A percentile compares a stretch with the other conserved stretches of the same genome.
phyloP scores from a whole-genome alignment of 257 asterid genomes.

The Rhazya stricta region DNA sequence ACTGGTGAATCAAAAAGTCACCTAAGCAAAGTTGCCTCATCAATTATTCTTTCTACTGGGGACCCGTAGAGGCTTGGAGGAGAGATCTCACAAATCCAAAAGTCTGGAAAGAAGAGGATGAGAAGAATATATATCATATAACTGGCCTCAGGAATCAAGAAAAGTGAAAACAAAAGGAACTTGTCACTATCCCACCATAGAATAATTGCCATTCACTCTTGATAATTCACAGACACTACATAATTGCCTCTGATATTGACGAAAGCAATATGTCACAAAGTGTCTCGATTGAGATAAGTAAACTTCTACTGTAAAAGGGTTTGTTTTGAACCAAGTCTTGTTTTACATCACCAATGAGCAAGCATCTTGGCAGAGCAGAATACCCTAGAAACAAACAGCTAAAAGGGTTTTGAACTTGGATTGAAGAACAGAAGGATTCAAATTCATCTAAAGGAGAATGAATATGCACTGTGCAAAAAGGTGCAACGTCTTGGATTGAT shows the following conservation, averaged over 20 bases:
- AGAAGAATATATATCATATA: slow-evolving; percentile 27
- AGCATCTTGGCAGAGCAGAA: not conserved
- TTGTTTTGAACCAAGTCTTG: not conserved
- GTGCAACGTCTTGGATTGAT: not conserved
- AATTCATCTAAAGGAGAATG: not conserved
- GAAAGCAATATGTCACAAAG: slow-evolving; percentile 35
- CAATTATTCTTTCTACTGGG: slow-evolving; percentile 51
- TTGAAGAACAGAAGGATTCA: not conserved
- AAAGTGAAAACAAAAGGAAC: slow-evolving; percentile 50
- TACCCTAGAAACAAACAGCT: not conserved
- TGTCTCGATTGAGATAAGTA: not conserved
- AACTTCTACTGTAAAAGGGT: not conserved
- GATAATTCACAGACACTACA: slow-evolving; percentile 13
- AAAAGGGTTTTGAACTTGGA: not conserved
- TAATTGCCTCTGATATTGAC: slow-evolving; percentile 28
- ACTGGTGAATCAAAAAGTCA: slow-evolving; percentile 48
- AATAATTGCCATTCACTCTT: slow-evolving; percentile 33
- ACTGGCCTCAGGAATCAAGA: slow-evolving; percentile 56
- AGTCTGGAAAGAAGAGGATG: slow-evolving; percentile 28
- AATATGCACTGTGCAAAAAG: not conserved
- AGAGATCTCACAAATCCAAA: slow-evolving; percentile 36
- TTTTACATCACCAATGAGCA: not conserved
- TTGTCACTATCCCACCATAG: slow-evolving; percentile 52
- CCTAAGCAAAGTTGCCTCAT: slow-evolving; percentile 36
- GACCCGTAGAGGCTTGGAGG: slow-evolving; percentile 30